Percentiles rank a stretch among this genome's conserved stretches.
Conservation (phyloP, 2,329 filamentous ascomycete genomes). For the Incumbomyces delicatus region DNA sequence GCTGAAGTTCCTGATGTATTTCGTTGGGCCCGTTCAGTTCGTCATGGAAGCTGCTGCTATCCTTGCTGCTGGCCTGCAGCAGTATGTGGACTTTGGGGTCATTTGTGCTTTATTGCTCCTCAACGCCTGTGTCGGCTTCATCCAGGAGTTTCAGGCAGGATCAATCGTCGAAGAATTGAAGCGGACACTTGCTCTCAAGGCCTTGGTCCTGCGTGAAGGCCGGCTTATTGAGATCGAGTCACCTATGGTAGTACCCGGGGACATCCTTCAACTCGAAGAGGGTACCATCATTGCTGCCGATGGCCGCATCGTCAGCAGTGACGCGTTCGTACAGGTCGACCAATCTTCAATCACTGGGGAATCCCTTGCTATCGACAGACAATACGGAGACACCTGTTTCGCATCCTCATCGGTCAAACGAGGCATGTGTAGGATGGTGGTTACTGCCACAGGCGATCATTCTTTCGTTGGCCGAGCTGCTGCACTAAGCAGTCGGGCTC, state of each 20-base stretch:
- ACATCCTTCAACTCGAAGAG: slow-evolving; percentile 83
- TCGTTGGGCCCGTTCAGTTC: slow-evolving; percentile 82
- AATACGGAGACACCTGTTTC: slow-evolving; percentile 69
- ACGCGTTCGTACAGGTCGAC: slow-evolving; percentile 79
- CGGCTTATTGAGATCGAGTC: slow-evolving; percentile 69
- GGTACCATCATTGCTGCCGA: slow-evolving; percentile 87
- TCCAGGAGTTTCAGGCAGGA: slow-evolving; percentile 82
- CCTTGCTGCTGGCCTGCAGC: slow-evolving; percentile 70
- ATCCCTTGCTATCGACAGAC: slow-evolving; percentile 84
- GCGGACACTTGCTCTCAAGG: slow-evolving; percentile 81
- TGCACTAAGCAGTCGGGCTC: slow-evolving; percentile 70
- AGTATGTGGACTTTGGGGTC: slow-evolving; percentile 91
- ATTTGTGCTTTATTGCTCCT: slow-evolving; percentile 75
- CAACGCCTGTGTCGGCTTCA: slow-evolving; percentile 76
- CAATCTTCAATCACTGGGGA: slow-evolving; percentile 88
- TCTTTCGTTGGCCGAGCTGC: slow-evolving; percentile 85
- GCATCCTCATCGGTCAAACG: slow-evolving; percentile 84
- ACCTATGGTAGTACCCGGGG: slow-evolving; percentile 75
- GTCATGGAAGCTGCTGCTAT: slow-evolving; percentile 83
- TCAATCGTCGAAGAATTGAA: slow-evolving; percentile 86
- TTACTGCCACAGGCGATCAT: slow-evolving; percentile 77
- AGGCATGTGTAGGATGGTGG: slow-evolving; percentile 73
- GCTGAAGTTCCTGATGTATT: slow-evolving; percentile 73
- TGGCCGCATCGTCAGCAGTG: slow-evolving; percentile 72
- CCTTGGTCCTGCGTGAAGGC: slow-evolving; percentile 74